Conservation (phyloP, 768 basidiomycete species). For the Calocera cornea region DNA sequence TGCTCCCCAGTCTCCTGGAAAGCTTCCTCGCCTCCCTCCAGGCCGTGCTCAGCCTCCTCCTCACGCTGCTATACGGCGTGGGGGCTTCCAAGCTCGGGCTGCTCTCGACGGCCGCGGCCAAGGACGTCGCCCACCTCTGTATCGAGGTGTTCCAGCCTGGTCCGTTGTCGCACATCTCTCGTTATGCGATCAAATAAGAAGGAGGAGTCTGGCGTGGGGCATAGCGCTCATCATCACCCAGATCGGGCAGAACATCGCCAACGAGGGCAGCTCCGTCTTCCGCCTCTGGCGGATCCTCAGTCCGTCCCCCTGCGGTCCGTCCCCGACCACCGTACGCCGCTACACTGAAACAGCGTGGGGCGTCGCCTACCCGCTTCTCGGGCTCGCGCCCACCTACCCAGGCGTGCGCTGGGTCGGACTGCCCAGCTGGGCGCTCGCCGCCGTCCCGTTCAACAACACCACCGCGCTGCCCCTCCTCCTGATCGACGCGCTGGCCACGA, state of each 20-base stretch:
- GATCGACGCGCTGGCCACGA: background rate
- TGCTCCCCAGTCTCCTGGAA: background rate
- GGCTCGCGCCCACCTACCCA: background rate
- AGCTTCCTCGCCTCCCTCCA: background rate
- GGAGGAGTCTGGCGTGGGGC: too few species aligned
- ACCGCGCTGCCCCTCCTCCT: conserved; percentile 3
- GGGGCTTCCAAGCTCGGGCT: background rate
- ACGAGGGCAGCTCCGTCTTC: background rate
- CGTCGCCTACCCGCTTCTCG: background rate
- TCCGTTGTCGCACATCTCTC: too few species aligned
- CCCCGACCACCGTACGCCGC: background rate
- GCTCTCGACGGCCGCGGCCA: background rate
- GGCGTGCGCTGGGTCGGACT: background rate
- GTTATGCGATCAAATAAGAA: too few species aligned
- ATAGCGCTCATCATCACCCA: background rate
- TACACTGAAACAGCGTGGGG: background rate
- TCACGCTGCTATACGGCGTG: conserved; percentile 2
- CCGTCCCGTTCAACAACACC: conserved; percentile 5
- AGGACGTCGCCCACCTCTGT: background rate
- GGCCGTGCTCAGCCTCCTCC: conserved; percentile 3
- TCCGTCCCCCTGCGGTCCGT: background rate
- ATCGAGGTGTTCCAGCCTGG: conserved; percentile 4
- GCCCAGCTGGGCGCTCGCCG: background rate
- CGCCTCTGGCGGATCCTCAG: background rate
- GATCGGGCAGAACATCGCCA: background rate